A percentile compares a stretch with the other conserved stretches of the same genome.
Evolutionary conservation across 441 rosid species (phyloP).

Genomic region (Aquilaria agallochum): DNA sequence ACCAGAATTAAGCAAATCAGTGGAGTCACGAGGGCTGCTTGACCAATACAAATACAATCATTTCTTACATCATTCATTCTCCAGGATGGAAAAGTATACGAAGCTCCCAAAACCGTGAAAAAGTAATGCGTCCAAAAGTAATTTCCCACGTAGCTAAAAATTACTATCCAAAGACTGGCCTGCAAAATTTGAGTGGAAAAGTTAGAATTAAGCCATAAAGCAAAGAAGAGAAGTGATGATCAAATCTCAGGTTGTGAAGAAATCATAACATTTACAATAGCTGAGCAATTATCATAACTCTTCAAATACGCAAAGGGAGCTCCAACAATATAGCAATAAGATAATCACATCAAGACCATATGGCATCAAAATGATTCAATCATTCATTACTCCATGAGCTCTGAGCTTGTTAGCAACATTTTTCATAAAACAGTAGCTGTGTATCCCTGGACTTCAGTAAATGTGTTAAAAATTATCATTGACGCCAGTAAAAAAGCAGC

Average conservation of each 20-base stretch:
- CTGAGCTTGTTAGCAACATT: too few species aligned
- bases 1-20: slow-evolving; percentile 3
- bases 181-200: slow-evolving; percentile 27
- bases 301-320: not conserved
- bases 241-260: not conserved
- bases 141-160: slow-evolving; percentile 94
- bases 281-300: not conserved
- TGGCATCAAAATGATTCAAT: too few species aligned
- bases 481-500: too few species aligned
- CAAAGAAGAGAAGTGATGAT: not conserved
- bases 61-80: slow-evolving; percentile 88
- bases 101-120: slow-evolving; percentile 94
- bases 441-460: too few species aligned
- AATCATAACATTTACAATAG: not conserved
- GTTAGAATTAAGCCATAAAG: slow-evolving; percentile 17
- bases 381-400: too few species aligned
- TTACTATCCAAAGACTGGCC: slow-evolving; percentile 89
- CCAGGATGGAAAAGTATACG: slow-evolving; percentile 98
- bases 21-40: not conserved
- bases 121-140: slow-evolving; percentile 99
- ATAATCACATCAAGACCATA: too few species aligned
- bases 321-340: not conserved
- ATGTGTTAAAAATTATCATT: too few species aligned
- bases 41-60: not conserved
- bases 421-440: too few species aligned